Evolutionary conservation across 495 filamentous ascomycete genomes (phyloP).

Genomic region (Daldinia loculata): DNA sequence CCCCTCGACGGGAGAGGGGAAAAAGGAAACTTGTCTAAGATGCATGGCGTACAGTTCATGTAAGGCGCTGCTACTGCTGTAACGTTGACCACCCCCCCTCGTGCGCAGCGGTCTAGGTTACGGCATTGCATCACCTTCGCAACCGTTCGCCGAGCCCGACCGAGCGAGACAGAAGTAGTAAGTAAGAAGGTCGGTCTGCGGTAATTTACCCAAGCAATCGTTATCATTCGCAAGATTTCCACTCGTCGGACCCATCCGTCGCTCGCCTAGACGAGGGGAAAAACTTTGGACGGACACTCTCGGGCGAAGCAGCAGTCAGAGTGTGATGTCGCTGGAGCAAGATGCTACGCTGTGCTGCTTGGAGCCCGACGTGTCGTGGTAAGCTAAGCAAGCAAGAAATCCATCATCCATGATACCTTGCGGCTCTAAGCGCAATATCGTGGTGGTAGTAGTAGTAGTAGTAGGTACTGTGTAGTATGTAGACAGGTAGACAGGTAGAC

Average conservation of each 20-base stretch:
- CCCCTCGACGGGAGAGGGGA: background rate
- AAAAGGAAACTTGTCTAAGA: background rate
- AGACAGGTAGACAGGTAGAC: background rate
- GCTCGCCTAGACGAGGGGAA: background rate
- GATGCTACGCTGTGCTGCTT: conserved; percentile 2
- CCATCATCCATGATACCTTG: conserved; percentile 2
- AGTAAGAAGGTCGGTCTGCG: conserved; percentile 26
- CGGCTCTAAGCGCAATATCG: conserved; percentile 13
- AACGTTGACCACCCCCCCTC: conserved; percentile 31
- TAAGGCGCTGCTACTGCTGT: conserved; percentile 18
- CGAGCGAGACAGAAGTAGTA: conserved; percentile 8
- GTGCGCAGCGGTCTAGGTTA: conserved; percentile 18
- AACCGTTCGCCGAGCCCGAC: conserved; percentile 24
- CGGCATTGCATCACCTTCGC: conserved; percentile 4
- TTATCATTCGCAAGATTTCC: background rate
- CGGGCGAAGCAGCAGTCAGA: conserved; percentile 5
- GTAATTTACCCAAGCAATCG: background rate
- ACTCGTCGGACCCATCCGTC: background rate
- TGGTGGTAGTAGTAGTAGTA: background rate
- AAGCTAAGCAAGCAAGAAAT: background rate
- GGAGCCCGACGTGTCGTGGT: conserved; percentile 1
- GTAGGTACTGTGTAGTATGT: conserved; percentile 1
- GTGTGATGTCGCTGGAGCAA: conserved; percentile 3
- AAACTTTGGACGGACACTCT: background rate
- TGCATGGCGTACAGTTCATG: conserved; percentile 31